Evolutionary conservation across 805 yeast species (phyloP), one percentile per base, ranked within the genome.

Genomic region (Schizosaccharomyces octosporus): DNA sequence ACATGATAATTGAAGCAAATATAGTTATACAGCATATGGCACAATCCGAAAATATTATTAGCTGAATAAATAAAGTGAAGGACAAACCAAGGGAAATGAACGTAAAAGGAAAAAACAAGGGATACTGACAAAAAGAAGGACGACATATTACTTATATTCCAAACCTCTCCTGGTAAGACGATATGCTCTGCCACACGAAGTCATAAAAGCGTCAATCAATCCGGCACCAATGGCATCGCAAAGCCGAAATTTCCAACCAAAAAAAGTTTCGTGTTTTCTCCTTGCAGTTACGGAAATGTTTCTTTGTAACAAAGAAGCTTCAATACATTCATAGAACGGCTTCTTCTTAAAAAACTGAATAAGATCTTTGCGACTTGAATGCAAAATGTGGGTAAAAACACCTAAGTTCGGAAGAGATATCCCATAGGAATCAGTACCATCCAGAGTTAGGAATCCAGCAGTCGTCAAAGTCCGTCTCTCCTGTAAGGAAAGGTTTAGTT

Each of bases 181-280:
- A 17, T 29, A 41, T 13, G 48, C 60, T 36, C 42, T 36, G 9
- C 60, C 60, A 41, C 48, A 36, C 15, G 39, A 17, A 27, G 60
- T 57, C 60, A 57, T 57, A 57, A 57, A 57, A 9, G 60, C 43
- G 4, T 57, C 60, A 19, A 57, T 41, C 4, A 36, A 17, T 4
- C 60, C 60, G 15, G 42, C 24, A 32, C 48, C 60, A 19, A 57
- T 41, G 48, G 48, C 48, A n/a, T 57, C 60, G 39, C 60, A 57
- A 36, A 57, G 31, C 32, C 60, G 60, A 31, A 39, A 57, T 21
- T 57, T 36, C 60, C 60, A 57, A 39, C 60, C 42, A 57, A 57
- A 57, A 24, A 31, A 24, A 3, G 57, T 17, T 29, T 21, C 36
- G 2, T 51, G 21, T 5, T 51, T 51, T 29, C 17, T 29, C 15